Percentiles rank a stretch among this genome's conserved stretches.
Conservation (phyloP, 257 asterid genomes). For the Solanum corneliomulleri region DNA sequence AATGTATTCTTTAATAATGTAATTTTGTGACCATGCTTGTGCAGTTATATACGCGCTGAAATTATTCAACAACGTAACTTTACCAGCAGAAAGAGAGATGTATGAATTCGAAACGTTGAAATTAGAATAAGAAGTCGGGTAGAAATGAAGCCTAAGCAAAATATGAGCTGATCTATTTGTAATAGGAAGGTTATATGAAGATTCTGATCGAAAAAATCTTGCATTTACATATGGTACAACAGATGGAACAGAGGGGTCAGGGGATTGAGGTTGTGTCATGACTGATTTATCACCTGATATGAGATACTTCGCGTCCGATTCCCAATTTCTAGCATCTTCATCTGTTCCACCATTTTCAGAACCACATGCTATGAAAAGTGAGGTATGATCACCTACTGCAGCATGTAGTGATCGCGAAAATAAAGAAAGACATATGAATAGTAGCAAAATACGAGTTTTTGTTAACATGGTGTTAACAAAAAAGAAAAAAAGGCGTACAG, state of each 20-base stretch:
- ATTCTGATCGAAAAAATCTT: constrained; percentile 52
- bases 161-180: constrained; percentile 28
- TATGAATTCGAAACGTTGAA: constrained; percentile 54
- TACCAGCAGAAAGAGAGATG: constrained; percentile 42
- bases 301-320: constrained; percentile 41
- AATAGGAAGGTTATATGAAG: constrained; percentile 43
- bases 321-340: constrained; percentile 58
- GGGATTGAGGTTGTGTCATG: constrained; percentile 27
- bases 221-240: constrained; percentile 63
- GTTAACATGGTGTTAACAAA: neutral
- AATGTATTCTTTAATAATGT: constrained; percentile 62
- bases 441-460: neutral
- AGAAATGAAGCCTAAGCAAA: constrained; percentile 68
- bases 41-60: constrained; percentile 67
- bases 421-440: constrained; percentile 2
- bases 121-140: constrained; percentile 62
- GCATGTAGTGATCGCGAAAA: constrained; percentile 5
- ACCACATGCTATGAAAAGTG: constrained; percentile 48
- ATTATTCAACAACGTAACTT: constrained; percentile 41
- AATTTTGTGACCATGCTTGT: constrained; percentile 74
- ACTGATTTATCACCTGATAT: constrained; percentile 21
- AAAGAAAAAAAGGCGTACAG: constrained; percentile 18
- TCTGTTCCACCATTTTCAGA: constrained; percentile 31
- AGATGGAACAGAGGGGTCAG: constrained; percentile 62
- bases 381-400: neutral